These are phyloP conservation scores for Aaosphaeria arxii DNA, from an alignment of 2,329 filamentous ascomycete species.

Conservation along the genomic window DNA sequence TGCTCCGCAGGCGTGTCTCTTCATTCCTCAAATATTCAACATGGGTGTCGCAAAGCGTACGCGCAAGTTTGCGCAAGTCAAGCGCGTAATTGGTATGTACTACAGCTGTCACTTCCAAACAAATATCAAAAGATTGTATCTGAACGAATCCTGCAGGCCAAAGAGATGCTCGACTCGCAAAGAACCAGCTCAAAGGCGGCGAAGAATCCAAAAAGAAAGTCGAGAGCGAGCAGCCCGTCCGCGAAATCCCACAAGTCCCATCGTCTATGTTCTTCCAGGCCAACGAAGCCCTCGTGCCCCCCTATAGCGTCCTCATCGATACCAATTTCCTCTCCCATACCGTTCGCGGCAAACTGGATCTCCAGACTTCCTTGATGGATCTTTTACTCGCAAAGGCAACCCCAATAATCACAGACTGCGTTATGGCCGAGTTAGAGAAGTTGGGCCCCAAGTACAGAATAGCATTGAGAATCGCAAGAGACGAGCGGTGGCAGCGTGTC, in stretches of 20 bases:
- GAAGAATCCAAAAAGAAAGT: slow-evolving; percentile 54
- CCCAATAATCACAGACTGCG: slow-evolving; percentile 75
- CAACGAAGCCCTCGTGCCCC: slow-evolving; percentile 82
- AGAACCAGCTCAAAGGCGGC: slow-evolving; percentile 70
- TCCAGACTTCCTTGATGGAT: slow-evolving; percentile 90
- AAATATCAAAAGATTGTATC: background rate
- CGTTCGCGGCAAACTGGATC: slow-evolving; percentile 83
- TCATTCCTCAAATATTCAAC: slow-evolving; percentile 10
- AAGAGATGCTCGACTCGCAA: slow-evolving; percentile 76
- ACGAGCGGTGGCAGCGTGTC: slow-evolving; percentile 82
- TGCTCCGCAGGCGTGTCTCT: background rate
- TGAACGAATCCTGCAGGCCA: slow-evolving; percentile 39
- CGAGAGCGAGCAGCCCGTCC: slow-evolving; percentile 63
- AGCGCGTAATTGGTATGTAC: slow-evolving; percentile 68
- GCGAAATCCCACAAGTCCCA: slow-evolving; percentile 77
- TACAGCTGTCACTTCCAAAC: background rate
- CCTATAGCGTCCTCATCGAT: slow-evolving; percentile 66
- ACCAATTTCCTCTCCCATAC: slow-evolving; percentile 59
- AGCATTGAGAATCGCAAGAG: slow-evolving; percentile 79
- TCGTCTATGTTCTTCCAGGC: slow-evolving; percentile 50
- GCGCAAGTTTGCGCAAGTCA: slow-evolving; percentile 82
- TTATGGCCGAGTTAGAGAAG: slow-evolving; percentile 84
- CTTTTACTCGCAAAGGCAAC: slow-evolving; percentile 88
- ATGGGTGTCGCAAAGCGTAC: slow-evolving; percentile 92
- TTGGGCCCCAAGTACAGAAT: slow-evolving; percentile 82